phyloP scores from a whole-genome alignment of 306 rosid species.

The Prinsepia uniflora region DNA sequence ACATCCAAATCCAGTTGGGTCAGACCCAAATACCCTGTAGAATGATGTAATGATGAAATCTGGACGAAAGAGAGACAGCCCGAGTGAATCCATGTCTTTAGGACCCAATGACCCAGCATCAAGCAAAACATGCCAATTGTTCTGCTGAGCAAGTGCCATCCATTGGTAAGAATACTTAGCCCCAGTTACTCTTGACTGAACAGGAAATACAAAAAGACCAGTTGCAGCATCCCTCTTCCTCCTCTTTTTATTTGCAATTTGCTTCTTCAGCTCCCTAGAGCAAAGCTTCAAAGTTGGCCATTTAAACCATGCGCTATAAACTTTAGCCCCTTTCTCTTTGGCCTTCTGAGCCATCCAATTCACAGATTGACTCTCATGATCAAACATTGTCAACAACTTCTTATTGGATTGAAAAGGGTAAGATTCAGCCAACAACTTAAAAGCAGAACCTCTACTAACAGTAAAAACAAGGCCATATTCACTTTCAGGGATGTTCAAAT shows the following conservation, averaged over 20 bases:
- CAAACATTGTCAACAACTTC: conserved; percentile 95
- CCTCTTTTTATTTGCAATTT: conserved; percentile 70
- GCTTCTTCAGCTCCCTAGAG: conserved; percentile 89
- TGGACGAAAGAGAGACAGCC: conserved; percentile 89
- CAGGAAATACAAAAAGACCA: conserved; percentile 96
- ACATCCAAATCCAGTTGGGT: conserved; percentile 96
- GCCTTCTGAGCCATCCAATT: conserved; percentile 98
- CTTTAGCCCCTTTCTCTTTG: conserved; percentile 88
- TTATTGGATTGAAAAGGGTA: conserved; percentile 89
- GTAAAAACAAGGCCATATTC: conserved; percentile 98
- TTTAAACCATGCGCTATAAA: conserved; percentile 83
- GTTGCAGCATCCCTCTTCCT: conserved; percentile 90
- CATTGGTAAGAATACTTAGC: conserved; percentile 98
- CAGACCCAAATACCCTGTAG: conserved; percentile 87
- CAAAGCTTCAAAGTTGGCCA: conserved; percentile 98
- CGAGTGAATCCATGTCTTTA: conserved; percentile 98
- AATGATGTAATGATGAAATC: conserved; percentile 91
- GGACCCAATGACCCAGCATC: conserved; percentile 99
- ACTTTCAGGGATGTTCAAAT: conserved; percentile 82
- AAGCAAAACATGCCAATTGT: conserved; percentile 94
- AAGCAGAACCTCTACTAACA: conserved; percentile 97
- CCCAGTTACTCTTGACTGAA: conserved; percentile 96
- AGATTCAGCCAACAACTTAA: conserved; percentile 80
- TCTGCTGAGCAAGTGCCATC: conserved; percentile 99
- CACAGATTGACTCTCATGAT: conserved; percentile 97